Evolutionary conservation across 768 basidiomycete genomes (phyloP).

Genomic region (Kwoniella heveanensis): DNA sequence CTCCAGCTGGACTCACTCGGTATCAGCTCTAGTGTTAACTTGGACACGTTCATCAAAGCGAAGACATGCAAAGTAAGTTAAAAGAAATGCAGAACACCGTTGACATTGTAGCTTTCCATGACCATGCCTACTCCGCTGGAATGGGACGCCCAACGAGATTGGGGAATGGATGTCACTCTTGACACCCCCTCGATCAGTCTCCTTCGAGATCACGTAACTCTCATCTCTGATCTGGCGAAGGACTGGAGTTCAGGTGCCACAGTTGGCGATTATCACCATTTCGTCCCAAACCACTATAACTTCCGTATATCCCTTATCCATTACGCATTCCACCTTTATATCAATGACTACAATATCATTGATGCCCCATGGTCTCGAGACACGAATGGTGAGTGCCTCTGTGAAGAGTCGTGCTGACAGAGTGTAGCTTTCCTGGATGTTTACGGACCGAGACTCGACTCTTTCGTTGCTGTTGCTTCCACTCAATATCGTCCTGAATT

Average conservation of each 20-base stretch:
- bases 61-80: constrained; percentile 73
- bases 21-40: constrained; percentile 82
- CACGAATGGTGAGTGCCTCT: constrained; percentile 70
- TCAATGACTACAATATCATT: constrained; percentile 96
- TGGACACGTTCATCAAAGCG: constrained; percentile 73
- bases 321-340: constrained; percentile 75
- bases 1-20: constrained; percentile 78
- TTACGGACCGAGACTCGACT: constrained; percentile 64
- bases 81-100: neutral
- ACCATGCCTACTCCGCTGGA: constrained; percentile 72
- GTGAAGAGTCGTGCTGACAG: constrained; percentile 16
- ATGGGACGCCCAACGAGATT: constrained; percentile 80
- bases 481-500: constrained; percentile 72
- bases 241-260: constrained; percentile 88
- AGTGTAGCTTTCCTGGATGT: constrained; percentile 70
- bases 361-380: constrained; percentile 78
- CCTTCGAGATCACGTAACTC: constrained; percentile 89
- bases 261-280: constrained; percentile 70
- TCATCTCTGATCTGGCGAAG: constrained; percentile 86
- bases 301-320: constrained; percentile 72
- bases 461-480: constrained; percentile 65
- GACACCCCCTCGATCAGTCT: constrained; percentile 73
- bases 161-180: constrained; percentile 74
- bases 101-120: constrained; percentile 30
- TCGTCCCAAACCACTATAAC: constrained; percentile 77